A percentile compares a stretch with the other conserved stretches of the same genome.
phyloP scores from a whole-genome alignment of 768 basidiomycete species.

The Mycena pura region DNA sequence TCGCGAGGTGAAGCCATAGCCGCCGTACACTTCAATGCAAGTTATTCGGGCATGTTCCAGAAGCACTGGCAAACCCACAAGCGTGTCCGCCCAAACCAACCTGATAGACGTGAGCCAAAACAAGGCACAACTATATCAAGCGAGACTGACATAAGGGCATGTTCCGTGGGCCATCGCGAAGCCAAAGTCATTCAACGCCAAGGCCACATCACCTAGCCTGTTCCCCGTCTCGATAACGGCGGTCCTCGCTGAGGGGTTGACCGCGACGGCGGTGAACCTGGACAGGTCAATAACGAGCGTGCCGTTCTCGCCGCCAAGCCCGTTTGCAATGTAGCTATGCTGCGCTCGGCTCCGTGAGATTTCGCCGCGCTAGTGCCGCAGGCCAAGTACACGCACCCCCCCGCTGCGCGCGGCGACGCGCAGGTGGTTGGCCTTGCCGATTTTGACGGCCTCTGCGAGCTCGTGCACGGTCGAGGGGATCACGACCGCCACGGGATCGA shows the following conservation, averaged over 20 bases:
- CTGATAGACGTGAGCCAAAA: neutral
- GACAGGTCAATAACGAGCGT: slow-evolving; percentile 50
- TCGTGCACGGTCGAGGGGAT: slow-evolving; percentile 27
- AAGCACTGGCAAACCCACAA: slow-evolving; percentile 29
- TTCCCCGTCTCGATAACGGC: slow-evolving; percentile 48
- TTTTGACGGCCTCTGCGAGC: slow-evolving; percentile 27
- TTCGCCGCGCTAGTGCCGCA: neutral
- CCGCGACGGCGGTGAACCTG: slow-evolving; percentile 41
- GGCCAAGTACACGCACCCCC: slow-evolving; percentile 22
- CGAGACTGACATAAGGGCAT: slow-evolving; percentile 43
- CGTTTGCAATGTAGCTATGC: slow-evolving; percentile 55
- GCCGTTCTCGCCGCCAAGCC: slow-evolving; percentile 48
- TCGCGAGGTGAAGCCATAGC: slow-evolving; percentile 42
- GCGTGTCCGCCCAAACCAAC: slow-evolving; percentile 54
- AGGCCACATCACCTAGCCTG: slow-evolving; percentile 45
- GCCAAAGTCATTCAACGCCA: slow-evolving; percentile 42
- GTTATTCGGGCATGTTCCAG: slow-evolving; percentile 23
- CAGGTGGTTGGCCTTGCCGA: slow-evolving; percentile 26
- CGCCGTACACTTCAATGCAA: slow-evolving; percentile 34
- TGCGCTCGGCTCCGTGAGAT: neutral
- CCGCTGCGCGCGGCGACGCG: slow-evolving; percentile 33
- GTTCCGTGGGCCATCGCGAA: slow-evolving; percentile 51
- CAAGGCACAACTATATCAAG: neutral
- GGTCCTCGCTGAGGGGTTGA: slow-evolving; percentile 36
- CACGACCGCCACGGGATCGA: slow-evolving; percentile 30